Evolutionary conservation across 495 filamentous ascomycete species (phyloP).

Genomic region (Bathelium albidoporum): DNA sequence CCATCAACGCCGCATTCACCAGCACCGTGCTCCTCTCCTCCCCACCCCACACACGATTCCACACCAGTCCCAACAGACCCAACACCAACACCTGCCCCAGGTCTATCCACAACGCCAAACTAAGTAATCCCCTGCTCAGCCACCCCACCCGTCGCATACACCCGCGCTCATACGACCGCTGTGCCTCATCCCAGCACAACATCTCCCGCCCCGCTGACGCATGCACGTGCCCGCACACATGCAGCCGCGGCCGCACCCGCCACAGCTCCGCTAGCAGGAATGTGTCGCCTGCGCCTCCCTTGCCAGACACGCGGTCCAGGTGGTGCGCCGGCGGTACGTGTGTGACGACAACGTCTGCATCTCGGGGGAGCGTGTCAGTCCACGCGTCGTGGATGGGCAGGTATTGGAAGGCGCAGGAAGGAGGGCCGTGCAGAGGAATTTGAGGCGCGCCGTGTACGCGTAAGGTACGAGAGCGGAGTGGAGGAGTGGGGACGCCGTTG

Average conservation of each 20-base stretch:
- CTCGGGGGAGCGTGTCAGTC: slow-evolving; percentile 56
- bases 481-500: slow-evolving; percentile 34
- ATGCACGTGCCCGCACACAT: slow-evolving; percentile 89
- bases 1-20: slow-evolving; percentile 71
- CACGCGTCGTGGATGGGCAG: slow-evolving; percentile 49
- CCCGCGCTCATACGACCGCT: slow-evolving; percentile 59
- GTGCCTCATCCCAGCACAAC: slow-evolving; percentile 69
- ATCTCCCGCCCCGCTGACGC: slow-evolving; percentile 50
- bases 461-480: slow-evolving; percentile 37
- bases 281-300: slow-evolving; percentile 67
- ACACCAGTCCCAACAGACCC: slow-evolving; percentile 55
- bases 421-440: slow-evolving; percentile 47
- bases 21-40: slow-evolving; percentile 48
- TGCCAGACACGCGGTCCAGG: slow-evolving; percentile 46
- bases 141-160: slow-evolving; percentile 34
- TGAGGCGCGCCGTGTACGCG: slow-evolving; percentile 55
- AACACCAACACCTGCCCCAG: slow-evolving; percentile 47
- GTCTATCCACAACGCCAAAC: slow-evolving; percentile 50
- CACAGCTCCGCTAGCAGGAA: slow-evolving; percentile 66
- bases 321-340: slow-evolving; percentile 70
- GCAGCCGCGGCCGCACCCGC: slow-evolving; percentile 65
- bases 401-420: slow-evolving; percentile 61
- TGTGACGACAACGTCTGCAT: slow-evolving; percentile 77
- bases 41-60: slow-evolving; percentile 61
- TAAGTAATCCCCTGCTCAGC: slow-evolving; percentile 40